phyloP scores from a whole-genome alignment of 2,329 filamentous ascomycete species.

The Thielaviopsis punctulata region DNA sequence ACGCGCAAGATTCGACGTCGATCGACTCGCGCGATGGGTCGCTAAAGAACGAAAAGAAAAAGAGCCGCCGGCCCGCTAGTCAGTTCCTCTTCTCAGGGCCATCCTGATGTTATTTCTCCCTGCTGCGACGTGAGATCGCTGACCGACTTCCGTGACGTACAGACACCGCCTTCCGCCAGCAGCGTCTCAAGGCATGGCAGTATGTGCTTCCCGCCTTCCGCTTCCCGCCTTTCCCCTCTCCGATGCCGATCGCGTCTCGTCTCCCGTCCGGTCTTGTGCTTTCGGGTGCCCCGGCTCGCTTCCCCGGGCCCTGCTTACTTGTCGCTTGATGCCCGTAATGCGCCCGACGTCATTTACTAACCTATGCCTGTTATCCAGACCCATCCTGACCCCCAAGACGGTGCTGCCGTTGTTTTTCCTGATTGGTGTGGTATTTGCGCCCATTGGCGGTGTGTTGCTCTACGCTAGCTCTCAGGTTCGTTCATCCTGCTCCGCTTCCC shows the following conservation, averaged over 20 bases:
- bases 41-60: slow-evolving; percentile 55
- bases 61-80: slow-evolving; percentile 87
- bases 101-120: neutral
- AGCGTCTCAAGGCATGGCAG: slow-evolving; percentile 98
- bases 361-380: slow-evolving; percentile 32
- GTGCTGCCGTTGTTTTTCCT: slow-evolving; percentile 81
- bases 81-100: slow-evolving; percentile 22
- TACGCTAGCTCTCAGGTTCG: slow-evolving; percentile 68
- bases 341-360: neutral
- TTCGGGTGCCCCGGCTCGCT: neutral
- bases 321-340: neutral
- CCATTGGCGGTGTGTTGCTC: slow-evolving; percentile 72
- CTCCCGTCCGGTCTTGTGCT: neutral
- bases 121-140: neutral
- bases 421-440: slow-evolving; percentile 81
- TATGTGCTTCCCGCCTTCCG: slow-evolving; percentile 32
- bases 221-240: slow-evolving; percentile 60
- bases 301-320: neutral
- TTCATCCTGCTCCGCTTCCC: neutral
- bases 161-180: slow-evolving; percentile 96
- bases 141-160: slow-evolving; percentile 11
- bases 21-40: slow-evolving; percentile 37
- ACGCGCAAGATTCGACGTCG: slow-evolving; percentile 26
- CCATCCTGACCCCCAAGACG: slow-evolving; percentile 88
- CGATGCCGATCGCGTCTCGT: neutral